Evolutionary conservation across 2,329 filamentous ascomycete species (phyloP), one percentile per base, ranked within the genome.

Genomic region (Cladophialophora carrionii): DNA sequence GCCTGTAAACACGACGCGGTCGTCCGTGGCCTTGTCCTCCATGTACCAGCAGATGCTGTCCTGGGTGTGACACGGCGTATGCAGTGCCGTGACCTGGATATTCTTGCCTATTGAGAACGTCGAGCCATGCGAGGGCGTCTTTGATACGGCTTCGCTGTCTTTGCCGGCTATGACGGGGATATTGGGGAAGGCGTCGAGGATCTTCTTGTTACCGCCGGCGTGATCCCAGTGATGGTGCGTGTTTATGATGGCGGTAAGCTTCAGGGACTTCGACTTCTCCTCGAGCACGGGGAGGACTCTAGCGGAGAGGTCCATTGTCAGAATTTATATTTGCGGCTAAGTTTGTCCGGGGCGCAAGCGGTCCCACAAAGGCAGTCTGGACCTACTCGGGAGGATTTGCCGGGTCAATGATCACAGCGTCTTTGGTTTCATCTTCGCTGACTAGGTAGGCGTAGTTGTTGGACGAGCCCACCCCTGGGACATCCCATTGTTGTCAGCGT

Each of bases 211-310:
- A 8, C 95, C 95, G 68, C 95, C 95, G 0, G 95, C 89, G 78
- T 99, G 95, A 71, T 99, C 95, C 83, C 89, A 89, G 76, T 99
- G 95, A 76, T 98, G 94, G 74, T 99, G 95, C 1, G 95, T 99
- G 76, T 99, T 99, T 73, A 98, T 88, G 74, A 99, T 96, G 57
- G 88, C 90, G 26, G 85, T 92, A 68, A 99, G 80, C 72, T 96
- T 93, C 74, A 96, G 91, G 24, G 82, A 80, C 48, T 87, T 79
- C 5, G 90, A 88, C 70, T 92, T 84, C 75, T 94, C 88, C 4
- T 46, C 10, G 59, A 99, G 79, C 14, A 67, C 57, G 29, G 68
- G 61, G 14, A 59, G 61, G n/a, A 69, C 68, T 71, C 65, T 64
- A 49, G 20, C 41, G 31, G 8, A 14, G 9, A 7, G 26, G 46